Conservation (phyloP, 106 monocot genomes). For the Iris macrosiphon region DNA sequence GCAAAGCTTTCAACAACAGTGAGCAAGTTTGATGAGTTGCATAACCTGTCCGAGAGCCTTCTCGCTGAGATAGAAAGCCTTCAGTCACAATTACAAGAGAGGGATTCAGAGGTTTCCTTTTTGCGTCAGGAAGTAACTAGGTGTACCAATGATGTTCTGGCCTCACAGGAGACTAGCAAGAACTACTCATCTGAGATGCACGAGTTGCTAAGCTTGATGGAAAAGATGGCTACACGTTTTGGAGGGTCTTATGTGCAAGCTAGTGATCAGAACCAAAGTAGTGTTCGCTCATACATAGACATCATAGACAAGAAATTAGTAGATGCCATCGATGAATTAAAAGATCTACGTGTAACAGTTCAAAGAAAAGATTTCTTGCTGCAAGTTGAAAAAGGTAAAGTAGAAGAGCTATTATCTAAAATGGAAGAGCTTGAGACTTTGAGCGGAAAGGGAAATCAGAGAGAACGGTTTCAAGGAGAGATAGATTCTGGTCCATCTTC, state of each 20-base stretch:
- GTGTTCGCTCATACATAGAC: constrained; percentile 29
- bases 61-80: constrained; percentile 86
- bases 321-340: constrained; percentile 43
- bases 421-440: constrained; percentile 47
- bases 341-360: constrained; percentile 36
- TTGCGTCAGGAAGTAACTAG: constrained; percentile 88
- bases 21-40: constrained; percentile 92
- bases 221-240: constrained; percentile 38
- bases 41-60: constrained; percentile 80
- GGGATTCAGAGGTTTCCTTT: constrained; percentile 89
- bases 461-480: constrained; percentile 17
- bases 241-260: constrained; percentile 27
- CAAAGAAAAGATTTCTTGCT: constrained; percentile 73
- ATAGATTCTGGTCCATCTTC: constrained; percentile 25
- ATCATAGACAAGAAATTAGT: constrained; percentile 45
- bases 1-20: constrained; percentile 84
- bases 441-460: constrained; percentile 33
- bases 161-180: constrained; percentile 66
- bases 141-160: constrained; percentile 66
- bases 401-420: constrained; percentile 45
- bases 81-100: constrained; percentile 62
- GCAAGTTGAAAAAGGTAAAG: constrained; percentile 57
- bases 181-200: constrained; percentile 39
- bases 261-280: constrained; percentile 35
- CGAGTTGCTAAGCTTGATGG: constrained; percentile 43